Conservation (phyloP, 495 filamentous ascomycete species). For the Aspergillus avenaceus region DNA sequence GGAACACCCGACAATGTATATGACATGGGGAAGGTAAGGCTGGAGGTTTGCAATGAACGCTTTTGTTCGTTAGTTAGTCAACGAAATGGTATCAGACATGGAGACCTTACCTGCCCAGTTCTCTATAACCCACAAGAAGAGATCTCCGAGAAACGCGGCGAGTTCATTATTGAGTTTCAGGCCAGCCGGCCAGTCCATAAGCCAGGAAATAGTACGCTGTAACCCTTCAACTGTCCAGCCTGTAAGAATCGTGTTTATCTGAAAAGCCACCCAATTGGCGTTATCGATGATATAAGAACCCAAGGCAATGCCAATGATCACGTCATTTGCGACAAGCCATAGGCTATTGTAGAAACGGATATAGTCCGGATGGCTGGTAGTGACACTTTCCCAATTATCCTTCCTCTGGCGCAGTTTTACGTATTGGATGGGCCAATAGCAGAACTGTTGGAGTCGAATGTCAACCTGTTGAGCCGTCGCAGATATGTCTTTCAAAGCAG, state of each 20-base stretch:
- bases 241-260: constrained; percentile 73
- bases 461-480: constrained; percentile 98
- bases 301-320: constrained; percentile 95
- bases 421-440: constrained; percentile 98
- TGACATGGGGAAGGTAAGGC: constrained; percentile 76
- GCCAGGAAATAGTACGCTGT: constrained; percentile 86
- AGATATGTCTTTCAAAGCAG: constrained; percentile 90
- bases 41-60: constrained; percentile 71
- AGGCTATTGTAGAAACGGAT: constrained; percentile 99
- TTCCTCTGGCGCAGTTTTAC: constrained; percentile 82
- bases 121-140: constrained; percentile 98
- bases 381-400: constrained; percentile 92
- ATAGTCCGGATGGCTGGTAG: constrained; percentile 93
- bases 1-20: constrained; percentile 91
- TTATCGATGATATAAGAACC: constrained; percentile 98
- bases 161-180: constrained; percentile 96
- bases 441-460: constrained; percentile 96
- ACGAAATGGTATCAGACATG: not conserved
- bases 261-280: constrained; percentile 74
- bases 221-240: constrained; percentile 87
- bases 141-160: constrained; percentile 84
- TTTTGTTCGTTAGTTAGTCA: constrained; percentile 23
- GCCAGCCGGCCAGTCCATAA: constrained; percentile 97
- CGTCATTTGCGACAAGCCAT: constrained; percentile 98
- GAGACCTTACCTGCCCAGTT: constrained; percentile 75